Base-by-base conservation (phyloP, 164 flowering plant species). In the Tetrastigma voinierianum region DNA sequence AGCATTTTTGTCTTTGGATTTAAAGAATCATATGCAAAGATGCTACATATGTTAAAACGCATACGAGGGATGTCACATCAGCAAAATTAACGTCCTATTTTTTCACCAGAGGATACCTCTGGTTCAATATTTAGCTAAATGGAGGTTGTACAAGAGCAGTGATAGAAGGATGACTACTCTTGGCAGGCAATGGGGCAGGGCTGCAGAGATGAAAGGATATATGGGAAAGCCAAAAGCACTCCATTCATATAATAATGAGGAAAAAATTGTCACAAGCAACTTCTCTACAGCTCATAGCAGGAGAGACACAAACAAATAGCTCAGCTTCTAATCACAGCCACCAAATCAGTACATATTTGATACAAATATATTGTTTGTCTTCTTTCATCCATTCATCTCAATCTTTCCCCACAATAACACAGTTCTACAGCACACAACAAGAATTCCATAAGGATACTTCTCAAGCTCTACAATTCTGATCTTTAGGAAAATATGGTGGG, bases 311-410 rank as follows among this genome's bases (percentile, higher is more conserved):
- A 72, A 72, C n/a, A 52, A 73, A 66, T 13, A 56, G 51, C 53
- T 58, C 32, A 63, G 67, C 70, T 53, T 52, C 64, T 66, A 51
- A 59, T 52, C 32, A 57, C 55, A 68, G 67, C 75, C 70, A 70
- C 76, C 65, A 75, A 64, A 74, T 69, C 54, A 55, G 69, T 65
- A 67, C 74, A 68, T 59, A 57, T 66, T 75, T 71, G 45, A 72
- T 73, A 80, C 78, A 77, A 77, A 64, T 32, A 70, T 57, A 47
- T 15, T 46, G 24, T 61, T 67, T 54, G 20, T 68, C 54, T 24
- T 51, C 46, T 66, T 49, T 70, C 60, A 24, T 73, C 25, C 16
- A 24, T 32, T 20, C 60, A n/a, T 51, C 23, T 15, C 11, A 49
- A 18, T 40, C n/a, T 44, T 61, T 46, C 66, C 78, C 75, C 71